Base-by-base conservation (phyloP, 345 rosid genomes). In the Laguncularia racemosa region DNA sequence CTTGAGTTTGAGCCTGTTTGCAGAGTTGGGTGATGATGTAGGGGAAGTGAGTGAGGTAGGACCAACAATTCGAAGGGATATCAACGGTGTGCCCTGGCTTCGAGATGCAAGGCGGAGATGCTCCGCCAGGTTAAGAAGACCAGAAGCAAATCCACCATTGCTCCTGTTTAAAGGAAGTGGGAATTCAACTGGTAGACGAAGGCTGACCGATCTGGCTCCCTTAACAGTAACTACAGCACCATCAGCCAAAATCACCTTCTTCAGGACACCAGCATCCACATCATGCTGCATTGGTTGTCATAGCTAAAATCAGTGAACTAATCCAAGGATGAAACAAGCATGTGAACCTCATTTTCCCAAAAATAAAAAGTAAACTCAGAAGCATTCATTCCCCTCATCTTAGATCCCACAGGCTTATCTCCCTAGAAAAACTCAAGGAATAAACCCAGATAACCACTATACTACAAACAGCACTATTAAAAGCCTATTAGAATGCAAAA, bases 171-270 rank as follows among this genome's bases (percentile, higher is more conserved):
- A 72, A 6, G 97, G 99, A 48, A 93, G 85, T 0, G 80, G 88
- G 2, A 93, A 79, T 72, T 93, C 97, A 63, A 87, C 46, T 0
- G 97, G 95, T 48, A 80, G 91, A 16, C 99, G 96, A 66, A 93
- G 71, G 70, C 88, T 85, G 71, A 85, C 96, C 53, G 99, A 85
- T 87, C 95, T 79, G 52, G 97, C 99, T 73, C 99, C 99, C 74
- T 78, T 87, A 12, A 93, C 84, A 0, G 97, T 83, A 1, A 93
- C 97, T 52, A 79, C 91, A 26, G 97, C 97, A 16, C 97, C 97
- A 64, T 93, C 97, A 15, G 91, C 92, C 53, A 93, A 56, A 17
- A 87, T 77, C 43, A 93, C 97, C 66, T 93, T 93, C 79, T 80
- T 93, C 91, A 93, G 65, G 17, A 87, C 70, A 26, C 97, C 97